Evolutionary conservation across 1,139 yeast genomes (phyloP).

Genomic region (Sugiyamaella novakii): DNA sequence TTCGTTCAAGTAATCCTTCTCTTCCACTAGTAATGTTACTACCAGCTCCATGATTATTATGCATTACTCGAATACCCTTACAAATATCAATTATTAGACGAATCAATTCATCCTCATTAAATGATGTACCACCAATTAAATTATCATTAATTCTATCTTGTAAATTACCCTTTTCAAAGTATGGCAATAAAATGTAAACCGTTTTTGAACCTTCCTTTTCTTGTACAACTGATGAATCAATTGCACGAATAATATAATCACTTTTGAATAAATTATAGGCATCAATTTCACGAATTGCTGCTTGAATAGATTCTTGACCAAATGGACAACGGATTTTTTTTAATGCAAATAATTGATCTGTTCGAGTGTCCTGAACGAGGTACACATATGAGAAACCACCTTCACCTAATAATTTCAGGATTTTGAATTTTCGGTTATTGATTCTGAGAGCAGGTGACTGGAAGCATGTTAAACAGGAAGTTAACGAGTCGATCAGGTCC

Average conservation of each 20-base stretch:
- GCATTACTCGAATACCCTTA: conserved; percentile 75
- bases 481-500: conserved; percentile 38
- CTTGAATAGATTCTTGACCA: conserved; percentile 71
- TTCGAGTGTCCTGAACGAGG: conserved; percentile 57
- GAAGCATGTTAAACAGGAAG: conserved; percentile 44
- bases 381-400: conserved; percentile 93
- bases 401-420: conserved; percentile 77
- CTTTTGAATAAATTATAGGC: conserved; percentile 70
- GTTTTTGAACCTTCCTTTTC: conserved; percentile 80
- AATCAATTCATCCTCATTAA: conserved; percentile 65
- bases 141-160: conserved; percentile 74
- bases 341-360: conserved; percentile 63
- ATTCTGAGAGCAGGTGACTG: conserved; percentile 43
- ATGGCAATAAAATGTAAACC: conserved; percentile 77
- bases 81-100: conserved; percentile 67
- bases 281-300: conserved; percentile 75
- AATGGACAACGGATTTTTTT: conserved; percentile 87
- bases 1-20: conserved; percentile 63
- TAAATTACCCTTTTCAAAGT: conserved; percentile 66
- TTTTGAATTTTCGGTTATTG: conserved; percentile 44
- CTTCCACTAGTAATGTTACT: conserved; percentile 46
- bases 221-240: conserved; percentile 70
- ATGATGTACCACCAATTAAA: conserved; percentile 54
- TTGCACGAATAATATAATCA: conserved; percentile 66
- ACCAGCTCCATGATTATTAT: conserved; percentile 48